phyloP scores from a whole-genome alignment of 2,329 filamentous ascomycete species.

The Neonectria punicea region DNA sequence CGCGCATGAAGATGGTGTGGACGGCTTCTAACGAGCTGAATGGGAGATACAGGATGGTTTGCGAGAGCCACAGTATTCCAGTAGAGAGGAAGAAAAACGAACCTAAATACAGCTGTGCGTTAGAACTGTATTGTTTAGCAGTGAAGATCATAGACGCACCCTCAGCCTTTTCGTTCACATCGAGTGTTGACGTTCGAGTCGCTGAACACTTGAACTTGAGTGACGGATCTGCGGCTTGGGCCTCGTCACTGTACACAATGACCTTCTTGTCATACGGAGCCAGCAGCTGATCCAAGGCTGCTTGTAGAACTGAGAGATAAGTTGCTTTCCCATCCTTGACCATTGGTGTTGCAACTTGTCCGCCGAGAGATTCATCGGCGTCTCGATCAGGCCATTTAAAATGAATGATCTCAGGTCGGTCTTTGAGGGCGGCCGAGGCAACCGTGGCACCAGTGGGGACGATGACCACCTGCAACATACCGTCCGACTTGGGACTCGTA shows the following conservation, averaged over 20 bases:
- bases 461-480: neutral
- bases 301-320: neutral
- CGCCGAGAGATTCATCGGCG: neutral
- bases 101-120: neutral
- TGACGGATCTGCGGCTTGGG: neutral
- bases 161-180: neutral
- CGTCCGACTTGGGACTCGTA: neutral
- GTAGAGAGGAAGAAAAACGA: constrained; percentile 12
- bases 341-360: neutral
- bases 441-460: neutral
- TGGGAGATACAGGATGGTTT: constrained; percentile 3
- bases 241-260: neutral
- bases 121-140: neutral
- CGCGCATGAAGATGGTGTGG: too few species aligned
- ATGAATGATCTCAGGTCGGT: neutral
- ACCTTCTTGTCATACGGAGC: neutral
- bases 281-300: neutral
- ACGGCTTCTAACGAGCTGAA: neutral
- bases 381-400: neutral
- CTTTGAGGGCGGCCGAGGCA: neutral
- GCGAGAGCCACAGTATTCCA: constrained; percentile 16
- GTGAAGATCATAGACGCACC: neutral
- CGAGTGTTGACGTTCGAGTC: too few species aligned
- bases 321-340: neutral
- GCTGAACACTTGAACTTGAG: neutral